Evolutionary conservation across 805 yeast species (phyloP).

Genomic region (Yamadazyma scolyti): DNA sequence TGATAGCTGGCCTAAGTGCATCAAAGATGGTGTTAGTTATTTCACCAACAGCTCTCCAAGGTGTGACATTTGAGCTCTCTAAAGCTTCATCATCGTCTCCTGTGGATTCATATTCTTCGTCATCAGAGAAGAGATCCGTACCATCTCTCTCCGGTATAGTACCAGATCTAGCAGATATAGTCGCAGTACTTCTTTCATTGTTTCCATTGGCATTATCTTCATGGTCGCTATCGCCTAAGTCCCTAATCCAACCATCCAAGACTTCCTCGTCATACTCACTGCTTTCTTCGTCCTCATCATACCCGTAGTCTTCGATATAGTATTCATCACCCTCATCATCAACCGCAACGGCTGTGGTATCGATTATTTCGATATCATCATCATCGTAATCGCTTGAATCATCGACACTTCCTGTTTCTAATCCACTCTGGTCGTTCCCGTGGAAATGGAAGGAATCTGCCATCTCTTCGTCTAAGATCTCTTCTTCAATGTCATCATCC

Average conservation of each 20-base stretch:
- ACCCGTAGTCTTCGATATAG: slow-evolving; percentile 19
- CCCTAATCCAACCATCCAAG: slow-evolving; percentile 39
- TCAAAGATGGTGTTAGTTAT: slow-evolving; percentile 23
- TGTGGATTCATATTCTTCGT: slow-evolving; percentile 19
- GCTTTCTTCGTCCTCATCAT: slow-evolving; percentile 20
- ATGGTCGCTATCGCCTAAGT: slow-evolving; percentile 23
- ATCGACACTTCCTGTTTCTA: slow-evolving; percentile 42
- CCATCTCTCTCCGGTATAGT: neutral
- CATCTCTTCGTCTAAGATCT: slow-evolving; percentile 12
- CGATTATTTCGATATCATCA: slow-evolving; percentile 15
- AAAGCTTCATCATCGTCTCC: slow-evolving; percentile 11
- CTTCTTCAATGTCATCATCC: slow-evolving; percentile 17
- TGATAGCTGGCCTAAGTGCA: slow-evolving; percentile 20
- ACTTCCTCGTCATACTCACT: slow-evolving; percentile 35
- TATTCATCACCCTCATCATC: slow-evolving; percentile 8
- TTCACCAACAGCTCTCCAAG: slow-evolving; percentile 18
- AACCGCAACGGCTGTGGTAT: slow-evolving; percentile 12
- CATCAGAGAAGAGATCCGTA: slow-evolving; percentile 11
- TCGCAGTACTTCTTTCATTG: too few species aligned
- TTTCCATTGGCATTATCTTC: slow-evolving; percentile 16
- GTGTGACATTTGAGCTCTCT: too few species aligned
- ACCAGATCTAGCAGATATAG: too few species aligned
- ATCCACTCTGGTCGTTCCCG: slow-evolving; percentile 25
- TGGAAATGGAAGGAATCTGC: slow-evolving; percentile 22
- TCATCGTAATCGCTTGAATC: slow-evolving; percentile 14